Evolutionary conservation across 495 filamentous ascomycete species (phyloP).

Genomic region (Xanthoparmelia taractica): DNA sequence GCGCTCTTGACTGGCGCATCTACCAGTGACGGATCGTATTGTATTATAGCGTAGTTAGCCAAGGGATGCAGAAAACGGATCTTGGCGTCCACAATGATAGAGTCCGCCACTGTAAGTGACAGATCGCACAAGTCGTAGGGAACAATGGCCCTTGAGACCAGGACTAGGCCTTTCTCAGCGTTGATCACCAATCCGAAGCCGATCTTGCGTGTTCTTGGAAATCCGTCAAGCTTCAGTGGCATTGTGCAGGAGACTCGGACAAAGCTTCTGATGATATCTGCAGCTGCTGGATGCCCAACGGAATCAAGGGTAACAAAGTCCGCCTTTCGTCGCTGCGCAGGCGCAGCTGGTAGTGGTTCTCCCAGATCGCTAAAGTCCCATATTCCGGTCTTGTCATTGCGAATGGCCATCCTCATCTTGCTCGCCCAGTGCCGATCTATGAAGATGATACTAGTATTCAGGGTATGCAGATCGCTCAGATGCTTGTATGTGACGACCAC

Average conservation of each 20-base stretch:
- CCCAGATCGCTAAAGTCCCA: constrained; percentile 91
- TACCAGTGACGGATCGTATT: constrained; percentile 89
- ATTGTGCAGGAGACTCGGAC: constrained; percentile 86
- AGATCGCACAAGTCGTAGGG: constrained; percentile 97
- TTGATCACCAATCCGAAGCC: constrained; percentile 94
- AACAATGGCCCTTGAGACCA: constrained; percentile 86
- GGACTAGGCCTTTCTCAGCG: constrained; percentile 87
- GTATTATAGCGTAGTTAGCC: constrained; percentile 92
- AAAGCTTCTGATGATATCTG: constrained; percentile 88
- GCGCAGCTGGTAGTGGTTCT: constrained; percentile 64
- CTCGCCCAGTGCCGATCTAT: constrained; percentile 92
- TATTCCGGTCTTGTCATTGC: constrained; percentile 82
- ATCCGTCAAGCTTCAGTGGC: constrained; percentile 94
- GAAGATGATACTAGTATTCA: constrained; percentile 84
- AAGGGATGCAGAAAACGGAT: constrained; percentile 96
- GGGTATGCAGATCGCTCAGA: constrained; percentile 86
- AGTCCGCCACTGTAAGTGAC: constrained; percentile 88
- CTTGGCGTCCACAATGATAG: constrained; percentile 86
- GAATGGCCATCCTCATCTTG: constrained; percentile 86
- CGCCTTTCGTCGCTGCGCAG: constrained; percentile 65
- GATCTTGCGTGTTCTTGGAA: constrained; percentile 83
- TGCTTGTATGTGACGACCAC: constrained; percentile 95
- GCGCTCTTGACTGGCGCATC: constrained; percentile 88
- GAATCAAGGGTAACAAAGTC: constrained; percentile 87
- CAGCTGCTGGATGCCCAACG: constrained; percentile 79